These are phyloP conservation scores for Puccinia polysora DNA, from an alignment of 1,284 basidiomycete genomes.

Conservation along the genomic window DNA sequence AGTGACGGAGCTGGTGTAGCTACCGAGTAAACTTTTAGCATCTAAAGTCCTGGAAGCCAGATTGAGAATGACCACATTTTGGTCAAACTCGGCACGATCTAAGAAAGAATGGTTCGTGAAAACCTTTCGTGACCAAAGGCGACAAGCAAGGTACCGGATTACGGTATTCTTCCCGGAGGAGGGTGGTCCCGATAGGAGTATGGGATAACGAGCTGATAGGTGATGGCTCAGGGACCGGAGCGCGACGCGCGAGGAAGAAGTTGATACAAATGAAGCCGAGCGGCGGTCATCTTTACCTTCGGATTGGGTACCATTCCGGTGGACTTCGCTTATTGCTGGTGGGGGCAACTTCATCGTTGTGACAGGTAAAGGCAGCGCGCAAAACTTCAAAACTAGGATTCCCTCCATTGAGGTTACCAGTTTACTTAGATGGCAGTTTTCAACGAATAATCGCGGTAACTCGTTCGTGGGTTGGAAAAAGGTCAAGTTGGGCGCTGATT, in stretches of 20 bases:
- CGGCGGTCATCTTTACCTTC: background rate
- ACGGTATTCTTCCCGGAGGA: conserved; percentile 86
- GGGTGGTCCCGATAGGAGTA: conserved; percentile 77
- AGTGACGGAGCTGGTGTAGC: conserved; percentile 81
- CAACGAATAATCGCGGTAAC: conserved; percentile 5
- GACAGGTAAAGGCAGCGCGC: conserved; percentile 5
- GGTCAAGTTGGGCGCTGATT: background rate
- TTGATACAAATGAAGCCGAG: conserved; percentile 20
- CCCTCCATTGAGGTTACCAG: conserved; percentile 24
- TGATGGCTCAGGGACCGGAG: conserved; percentile 13
- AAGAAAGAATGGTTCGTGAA: conserved; percentile 56
- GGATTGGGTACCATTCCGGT: background rate
- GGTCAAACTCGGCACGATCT: conserved; percentile 42
- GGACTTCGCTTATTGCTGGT: background rate
- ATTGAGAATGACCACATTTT: conserved; percentile 69
- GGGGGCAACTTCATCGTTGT: background rate
- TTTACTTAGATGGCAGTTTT: conserved; percentile 15
- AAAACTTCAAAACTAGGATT: conserved; percentile 13
- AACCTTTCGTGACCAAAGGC: conserved; percentile 56
- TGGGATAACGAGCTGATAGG: conserved; percentile 58
- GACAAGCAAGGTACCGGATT: conserved; percentile 68
- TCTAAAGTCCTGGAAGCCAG: conserved; percentile 92
- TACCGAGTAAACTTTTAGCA: conserved; percentile 86
- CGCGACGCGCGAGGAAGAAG: conserved; percentile 29
- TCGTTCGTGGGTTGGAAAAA: background rate